Base-by-base conservation (phyloP, 2,329 filamentous ascomycete genomes). In the Trichophyton simii region DNA sequence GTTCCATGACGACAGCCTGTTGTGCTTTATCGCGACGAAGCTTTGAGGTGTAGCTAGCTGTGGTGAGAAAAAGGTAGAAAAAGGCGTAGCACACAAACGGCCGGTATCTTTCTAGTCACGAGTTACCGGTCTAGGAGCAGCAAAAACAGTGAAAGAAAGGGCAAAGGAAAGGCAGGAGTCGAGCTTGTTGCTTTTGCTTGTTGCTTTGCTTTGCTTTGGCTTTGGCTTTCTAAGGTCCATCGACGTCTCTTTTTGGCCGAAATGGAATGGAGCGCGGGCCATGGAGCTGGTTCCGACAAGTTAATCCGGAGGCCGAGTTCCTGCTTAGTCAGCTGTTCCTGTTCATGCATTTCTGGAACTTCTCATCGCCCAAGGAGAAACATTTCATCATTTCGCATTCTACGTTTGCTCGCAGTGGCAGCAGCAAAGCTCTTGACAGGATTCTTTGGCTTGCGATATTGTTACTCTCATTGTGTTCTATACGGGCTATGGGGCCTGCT, bases 1-100 rank as follows among this genome's bases (percentile, higher is more conserved):
- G 87, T 73, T 97, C 92, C 92, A 96, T 97, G 63, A 66, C 79
- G 68, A 52, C 13, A 25, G 20, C 46, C 25, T 13, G 46, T 2
- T 52, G 9, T 28, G 20, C 11, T 9, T 52, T 22, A 22, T 28
- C 31, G 22, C 34, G 52, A 55, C 5, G 28, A 55, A 55, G 52
- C 52, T 55, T n/a, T 36, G 18, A 38, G 13, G 11, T 38, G 34
- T 36, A 55, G 50, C 50, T 36, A 55, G 50, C 50, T 28, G 34
- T 8, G 13, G 15, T 15, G n/a, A 55, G 28, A 50, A 50, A 50
- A 9, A 15, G 41, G 41, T 6, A 55, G 5, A 55, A n/a, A 13
- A 34, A 8, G 28, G 18, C 1, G 31, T 20, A 8, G 52, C 15
- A 4, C n/a, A 28, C 52, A 20, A 20, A 55, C 22, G 13, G n/a